Conservation (phyloP, 2,329 filamentous ascomycete species). For the Didymella sp. region DNA sequence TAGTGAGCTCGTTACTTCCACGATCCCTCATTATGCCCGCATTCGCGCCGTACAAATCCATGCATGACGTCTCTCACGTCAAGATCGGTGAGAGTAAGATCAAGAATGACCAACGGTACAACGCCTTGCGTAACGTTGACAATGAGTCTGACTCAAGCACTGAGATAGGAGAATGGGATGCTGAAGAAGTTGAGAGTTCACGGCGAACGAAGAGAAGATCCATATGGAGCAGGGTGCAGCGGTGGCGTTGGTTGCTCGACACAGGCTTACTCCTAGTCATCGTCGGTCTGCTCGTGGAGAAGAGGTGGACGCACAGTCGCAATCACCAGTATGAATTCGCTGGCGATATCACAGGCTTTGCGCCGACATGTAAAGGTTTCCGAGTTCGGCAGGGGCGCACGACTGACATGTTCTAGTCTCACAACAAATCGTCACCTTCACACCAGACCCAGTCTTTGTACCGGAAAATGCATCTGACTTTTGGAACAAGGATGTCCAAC, state of each 20-base stretch:
- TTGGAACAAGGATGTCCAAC: conserved; percentile 39
- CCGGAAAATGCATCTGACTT: conserved; percentile 42
- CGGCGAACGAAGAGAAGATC: conserved; percentile 16
- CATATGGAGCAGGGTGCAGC: conserved; percentile 25
- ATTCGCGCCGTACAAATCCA: conserved; percentile 24
- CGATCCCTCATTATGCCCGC: conserved; percentile 6
- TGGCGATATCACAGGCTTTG: conserved; percentile 45
- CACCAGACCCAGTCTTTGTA: conserved; percentile 33
- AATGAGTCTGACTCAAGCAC: conserved; percentile 37
- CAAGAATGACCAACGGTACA: conserved; percentile 35
- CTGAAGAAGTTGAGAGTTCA: conserved; percentile 15
- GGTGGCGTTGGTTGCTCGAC: conserved; percentile 39
- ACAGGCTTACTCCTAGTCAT: conserved; percentile 40
- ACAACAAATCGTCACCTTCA: conserved; percentile 41
- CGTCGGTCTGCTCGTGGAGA: conserved; percentile 38
- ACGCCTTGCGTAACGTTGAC: conserved; percentile 31
- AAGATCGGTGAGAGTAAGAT: conserved; percentile 17
- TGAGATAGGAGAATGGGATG: conserved; percentile 38
- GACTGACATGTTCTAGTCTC: conserved; percentile 30
- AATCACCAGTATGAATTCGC: conserved; percentile 32
- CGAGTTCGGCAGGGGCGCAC: background rate
- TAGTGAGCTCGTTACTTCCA: background rate
- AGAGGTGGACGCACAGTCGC: conserved; percentile 23
- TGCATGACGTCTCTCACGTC: conserved; percentile 23
- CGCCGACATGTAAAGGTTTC: conserved; percentile 34